phyloP scores from a whole-genome alignment of 257 asterid species.

The Solanum sitiens region DNA sequence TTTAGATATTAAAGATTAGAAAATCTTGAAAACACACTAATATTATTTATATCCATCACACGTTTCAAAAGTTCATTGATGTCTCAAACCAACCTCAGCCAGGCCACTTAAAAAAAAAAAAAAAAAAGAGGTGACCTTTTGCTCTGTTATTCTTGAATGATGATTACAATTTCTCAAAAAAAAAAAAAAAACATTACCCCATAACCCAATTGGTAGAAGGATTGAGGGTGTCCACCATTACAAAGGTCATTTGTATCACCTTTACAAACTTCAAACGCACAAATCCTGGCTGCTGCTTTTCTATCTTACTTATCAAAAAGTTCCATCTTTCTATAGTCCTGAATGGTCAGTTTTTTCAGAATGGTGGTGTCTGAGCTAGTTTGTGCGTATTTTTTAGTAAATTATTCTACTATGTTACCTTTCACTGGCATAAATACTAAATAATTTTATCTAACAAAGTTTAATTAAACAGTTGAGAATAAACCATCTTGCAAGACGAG shows the following conservation, averaged over 20 bases:
- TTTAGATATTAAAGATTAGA: not conserved
- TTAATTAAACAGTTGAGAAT: not conserved
- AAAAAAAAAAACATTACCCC: not conserved
- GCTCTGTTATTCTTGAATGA: not conserved
- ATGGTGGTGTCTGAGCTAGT: not conserved
- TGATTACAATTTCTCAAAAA: not conserved
- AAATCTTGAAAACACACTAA: not conserved
- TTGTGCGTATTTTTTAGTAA: not conserved
- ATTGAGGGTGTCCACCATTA: not conserved
- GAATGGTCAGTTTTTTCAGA: not conserved
- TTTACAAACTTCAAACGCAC: not conserved
- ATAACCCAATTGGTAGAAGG: not conserved
- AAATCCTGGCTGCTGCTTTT: not conserved
- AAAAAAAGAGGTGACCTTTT: not conserved
- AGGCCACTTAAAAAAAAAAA: not conserved
- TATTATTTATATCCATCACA: not conserved
- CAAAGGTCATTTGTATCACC: not conserved
- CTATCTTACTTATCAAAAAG: not conserved
- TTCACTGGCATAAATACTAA: fast-evolving
- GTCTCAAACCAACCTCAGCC: not conserved
- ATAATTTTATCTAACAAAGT: not conserved
- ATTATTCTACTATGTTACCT: not conserved
- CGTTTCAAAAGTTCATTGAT: not conserved
- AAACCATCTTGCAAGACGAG: not conserved
- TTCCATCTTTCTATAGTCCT: not conserved